A percentile compares a stretch with the other conserved stretches of the same genome.
Conservation (phyloP, 75 land plant genomes). For the Picea glauca region DNA sequence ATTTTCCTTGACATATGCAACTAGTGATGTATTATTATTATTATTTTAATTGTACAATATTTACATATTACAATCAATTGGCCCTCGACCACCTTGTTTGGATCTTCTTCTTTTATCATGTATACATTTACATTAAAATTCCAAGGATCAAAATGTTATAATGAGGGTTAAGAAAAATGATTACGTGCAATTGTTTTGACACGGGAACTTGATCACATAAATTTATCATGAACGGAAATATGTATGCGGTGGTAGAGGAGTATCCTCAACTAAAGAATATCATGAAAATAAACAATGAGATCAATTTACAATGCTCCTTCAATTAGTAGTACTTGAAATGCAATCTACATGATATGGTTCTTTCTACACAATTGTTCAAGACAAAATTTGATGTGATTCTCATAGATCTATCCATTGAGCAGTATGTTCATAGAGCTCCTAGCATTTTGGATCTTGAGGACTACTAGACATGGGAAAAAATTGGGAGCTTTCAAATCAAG, state of each 20-base stretch:
- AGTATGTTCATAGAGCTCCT: conserved; percentile 93
- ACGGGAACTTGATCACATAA: conserved; percentile 89
- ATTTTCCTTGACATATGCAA: too few species aligned
- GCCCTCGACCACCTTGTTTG: too few species aligned
- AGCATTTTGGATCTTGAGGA: conserved; percentile 85
- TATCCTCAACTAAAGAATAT: conserved; percentile 93
- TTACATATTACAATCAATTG: too few species aligned
- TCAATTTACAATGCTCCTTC: conserved; percentile 63
- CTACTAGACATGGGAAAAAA: conserved; percentile 47
- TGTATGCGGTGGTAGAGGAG: conserved; percentile 79
- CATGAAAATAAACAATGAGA: conserved; percentile 81
- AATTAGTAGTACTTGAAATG: conserved; percentile 78
- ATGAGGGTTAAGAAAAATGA: conserved; percentile 92
- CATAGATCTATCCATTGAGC: conserved; percentile 97
- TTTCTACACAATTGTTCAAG: conserved; percentile 67
- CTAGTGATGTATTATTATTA: too few species aligned
- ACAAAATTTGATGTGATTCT: conserved; percentile 96
- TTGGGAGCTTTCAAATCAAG: conserved; percentile 38
- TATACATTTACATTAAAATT: too few species aligned
- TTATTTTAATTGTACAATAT: too few species aligned
- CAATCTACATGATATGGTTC: conserved; percentile 58
- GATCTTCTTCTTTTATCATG: too few species aligned
- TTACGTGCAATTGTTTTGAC: conserved; percentile 93
- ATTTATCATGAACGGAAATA: conserved; percentile 85
- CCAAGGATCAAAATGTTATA: too few species aligned